Conservation (phyloP, 345 rosid species). For the Physaria fendleri region DNA sequence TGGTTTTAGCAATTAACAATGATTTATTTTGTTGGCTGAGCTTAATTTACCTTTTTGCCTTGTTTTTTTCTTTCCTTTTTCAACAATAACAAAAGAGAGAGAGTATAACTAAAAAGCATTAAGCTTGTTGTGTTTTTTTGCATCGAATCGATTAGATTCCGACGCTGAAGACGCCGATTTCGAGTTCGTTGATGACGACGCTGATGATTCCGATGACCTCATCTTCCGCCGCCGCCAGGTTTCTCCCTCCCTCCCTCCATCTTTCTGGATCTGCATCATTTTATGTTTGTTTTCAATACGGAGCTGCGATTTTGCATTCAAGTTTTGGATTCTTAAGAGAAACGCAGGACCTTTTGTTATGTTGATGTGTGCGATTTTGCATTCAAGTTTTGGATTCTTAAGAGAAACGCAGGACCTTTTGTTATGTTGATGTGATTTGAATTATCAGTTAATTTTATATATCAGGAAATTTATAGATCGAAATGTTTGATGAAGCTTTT, state of each 20-base stretch:
- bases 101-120: not conserved
- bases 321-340: not conserved
- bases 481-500: not conserved
- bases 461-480: not conserved
- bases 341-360: not conserved
- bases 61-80: not conserved
- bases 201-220: conserved; percentile 68
- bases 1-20: no score
- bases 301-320: not conserved
- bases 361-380: not conserved
- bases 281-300: not conserved
- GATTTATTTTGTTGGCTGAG: not conserved
- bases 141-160: conserved; percentile 1
- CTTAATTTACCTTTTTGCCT: conserved; percentile 24
- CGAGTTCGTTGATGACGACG: conserved; percentile 63
- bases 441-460: not conserved
- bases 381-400: not conserved
- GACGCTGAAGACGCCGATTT: conserved; percentile 61
- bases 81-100: not conserved
- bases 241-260: not conserved
- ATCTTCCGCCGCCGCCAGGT: conserved; percentile 65
- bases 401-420: not conserved
- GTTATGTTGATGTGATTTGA: not conserved
- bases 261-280: conserved; percentile 1
- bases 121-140: no score